phyloP scores from a whole-genome alignment of 768 basidiomycete genomes.

The Pleurotus djamor region DNA sequence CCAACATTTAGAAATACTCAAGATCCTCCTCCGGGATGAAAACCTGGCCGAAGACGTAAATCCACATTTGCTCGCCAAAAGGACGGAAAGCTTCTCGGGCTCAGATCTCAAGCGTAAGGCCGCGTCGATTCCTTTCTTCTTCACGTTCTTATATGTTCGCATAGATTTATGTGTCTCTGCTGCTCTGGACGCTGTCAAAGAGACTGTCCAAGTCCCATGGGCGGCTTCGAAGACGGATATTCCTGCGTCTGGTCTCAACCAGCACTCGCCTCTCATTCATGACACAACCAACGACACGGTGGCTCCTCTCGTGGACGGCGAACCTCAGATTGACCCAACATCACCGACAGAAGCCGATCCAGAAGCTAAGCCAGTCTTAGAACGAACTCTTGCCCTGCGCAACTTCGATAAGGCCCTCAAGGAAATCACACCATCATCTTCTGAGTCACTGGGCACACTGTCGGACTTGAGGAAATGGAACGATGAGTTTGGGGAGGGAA shows the following conservation, averaged over 20 bases:
- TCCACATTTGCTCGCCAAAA: conserved; percentile 55
- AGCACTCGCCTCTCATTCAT: too few species aligned
- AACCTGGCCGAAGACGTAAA: conserved; percentile 63
- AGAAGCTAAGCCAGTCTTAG: too few species aligned
- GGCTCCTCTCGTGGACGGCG: too few species aligned
- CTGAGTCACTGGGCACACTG: conserved; percentile 76
- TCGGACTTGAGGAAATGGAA: conserved; percentile 86
- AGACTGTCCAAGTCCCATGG: conserved; percentile 83
- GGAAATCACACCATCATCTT: conserved; percentile 89
- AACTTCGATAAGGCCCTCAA: conserved; percentile 85
- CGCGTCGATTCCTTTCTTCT: too few species aligned
- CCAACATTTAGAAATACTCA: conserved; percentile 68
- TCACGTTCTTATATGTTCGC: background rate
- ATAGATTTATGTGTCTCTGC: conserved; percentile 91
- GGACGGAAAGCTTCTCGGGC: conserved; percentile 87
- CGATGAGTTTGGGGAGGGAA: conserved; percentile 90
- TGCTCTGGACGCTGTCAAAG: conserved; percentile 90
- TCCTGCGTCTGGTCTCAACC: conserved; percentile 5
- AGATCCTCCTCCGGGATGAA: conserved; percentile 86
- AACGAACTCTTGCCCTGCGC: conserved; percentile 34
- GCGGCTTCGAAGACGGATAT: conserved; percentile 7
- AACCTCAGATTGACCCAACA: too few species aligned
- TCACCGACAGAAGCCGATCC: too few species aligned
- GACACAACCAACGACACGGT: too few species aligned
- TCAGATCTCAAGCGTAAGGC: conserved; percentile 90